These are phyloP conservation scores for Halophytophthora polymorphica DNA, from an alignment of 352 stramenopile species.

Conservation along the genomic window DNA sequence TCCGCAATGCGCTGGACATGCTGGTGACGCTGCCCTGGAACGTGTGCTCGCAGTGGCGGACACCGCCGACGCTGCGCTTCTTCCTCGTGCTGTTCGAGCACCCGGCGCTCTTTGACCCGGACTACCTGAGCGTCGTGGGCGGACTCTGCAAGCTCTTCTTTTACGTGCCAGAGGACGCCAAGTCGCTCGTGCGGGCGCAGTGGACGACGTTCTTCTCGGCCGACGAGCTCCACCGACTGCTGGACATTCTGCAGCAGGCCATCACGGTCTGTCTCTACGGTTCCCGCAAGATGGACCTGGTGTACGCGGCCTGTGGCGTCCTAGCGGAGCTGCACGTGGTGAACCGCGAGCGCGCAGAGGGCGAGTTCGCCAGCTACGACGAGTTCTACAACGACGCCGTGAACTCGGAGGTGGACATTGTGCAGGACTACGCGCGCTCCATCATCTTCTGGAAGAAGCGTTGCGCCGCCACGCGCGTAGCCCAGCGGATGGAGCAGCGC, in stretches of 20 bases:
- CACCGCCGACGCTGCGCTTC: constrained; percentile 42
- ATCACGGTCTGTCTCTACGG: constrained; percentile 78
- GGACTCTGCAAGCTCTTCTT: constrained; percentile 71
- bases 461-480: constrained; percentile 16
- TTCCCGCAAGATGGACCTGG: constrained; percentile 67
- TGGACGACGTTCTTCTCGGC: constrained; percentile 52
- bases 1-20: constrained; percentile 63
- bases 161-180: constrained; percentile 45
- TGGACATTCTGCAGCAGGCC: constrained; percentile 71
- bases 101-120: constrained; percentile 70
- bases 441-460: constrained; percentile 73
- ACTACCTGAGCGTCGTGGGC: constrained; percentile 69
- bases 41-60: constrained; percentile 66
- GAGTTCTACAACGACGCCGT: constrained; percentile 85
- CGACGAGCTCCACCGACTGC: constrained; percentile 59
- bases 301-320: constrained; percentile 68
- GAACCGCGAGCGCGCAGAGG: constrained; percentile 34
- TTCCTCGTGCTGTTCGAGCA: constrained; percentile 76
- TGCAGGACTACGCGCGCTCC: constrained; percentile 72
- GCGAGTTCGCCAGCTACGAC: constrained; percentile 53
- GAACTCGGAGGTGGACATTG: constrained; percentile 79
- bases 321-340: constrained; percentile 66
- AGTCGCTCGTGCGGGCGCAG: constrained; percentile 46
- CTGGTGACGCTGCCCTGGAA: constrained; percentile 76
- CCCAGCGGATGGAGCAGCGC: constrained; percentile 11